Percentiles rank a stretch among this genome's conserved stretches.
Evolutionary conservation across 305 asterid genomes (phyloP).

Genomic region (Fraxinus platypoda): DNA sequence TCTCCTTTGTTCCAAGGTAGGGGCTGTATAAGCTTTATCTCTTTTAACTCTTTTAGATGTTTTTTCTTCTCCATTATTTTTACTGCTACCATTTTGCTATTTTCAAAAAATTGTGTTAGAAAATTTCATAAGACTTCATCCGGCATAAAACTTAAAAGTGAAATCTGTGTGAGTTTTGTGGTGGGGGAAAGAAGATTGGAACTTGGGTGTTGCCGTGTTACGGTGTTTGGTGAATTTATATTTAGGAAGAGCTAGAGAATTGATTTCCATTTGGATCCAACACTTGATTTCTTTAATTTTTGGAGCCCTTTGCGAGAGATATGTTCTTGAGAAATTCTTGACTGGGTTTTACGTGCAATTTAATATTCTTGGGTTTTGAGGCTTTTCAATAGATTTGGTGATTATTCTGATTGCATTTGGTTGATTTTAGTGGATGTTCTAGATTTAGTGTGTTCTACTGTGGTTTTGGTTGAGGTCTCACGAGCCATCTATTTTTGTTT

Average conservation of each 20-base stretch:
- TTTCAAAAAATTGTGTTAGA: neutral
- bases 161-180: neutral
- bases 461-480: no score
- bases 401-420: no score
- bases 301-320: no score
- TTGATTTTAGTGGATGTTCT: no score
- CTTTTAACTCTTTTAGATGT: neutral
- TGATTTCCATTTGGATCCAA: no score
- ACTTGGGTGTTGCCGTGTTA: neutral
- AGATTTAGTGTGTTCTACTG: no score
- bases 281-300: no score
- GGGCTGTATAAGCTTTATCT: neutral
- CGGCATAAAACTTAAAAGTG: neutral
- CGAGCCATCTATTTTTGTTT: no score
- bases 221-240: neutral
- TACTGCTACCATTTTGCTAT: neutral
- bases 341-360: no score
- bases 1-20: neutral
- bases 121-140: neutral
- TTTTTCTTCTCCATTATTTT: neutral
- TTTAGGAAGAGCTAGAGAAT: neutral
- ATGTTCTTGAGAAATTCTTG: no score
- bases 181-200: neutral
- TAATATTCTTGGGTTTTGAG: no score
- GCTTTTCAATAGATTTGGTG: no score